These are phyloP conservation scores for Penicillium roqueforti DNA, from an alignment of 495 filamentous ascomycete genomes.

Conservation along the genomic window DNA sequence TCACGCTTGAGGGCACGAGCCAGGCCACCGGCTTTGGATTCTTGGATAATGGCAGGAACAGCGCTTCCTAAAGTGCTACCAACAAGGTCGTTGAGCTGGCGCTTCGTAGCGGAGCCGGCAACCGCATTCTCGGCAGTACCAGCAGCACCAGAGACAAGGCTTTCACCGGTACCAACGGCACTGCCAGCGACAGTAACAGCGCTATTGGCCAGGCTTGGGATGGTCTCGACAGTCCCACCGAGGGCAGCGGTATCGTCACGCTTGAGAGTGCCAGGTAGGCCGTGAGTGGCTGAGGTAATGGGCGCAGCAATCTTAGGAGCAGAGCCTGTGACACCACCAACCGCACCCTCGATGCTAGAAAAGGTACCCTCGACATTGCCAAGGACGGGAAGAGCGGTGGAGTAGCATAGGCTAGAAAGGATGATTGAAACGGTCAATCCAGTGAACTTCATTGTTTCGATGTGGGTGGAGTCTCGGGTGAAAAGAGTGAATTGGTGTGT, in stretches of 20 bases:
- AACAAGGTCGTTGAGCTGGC: neutral
- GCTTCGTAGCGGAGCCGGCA: neutral
- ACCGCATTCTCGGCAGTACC: conserved; percentile 14
- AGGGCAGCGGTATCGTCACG: neutral
- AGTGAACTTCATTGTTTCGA: conserved; percentile 41
- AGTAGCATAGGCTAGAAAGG: conserved; percentile 16
- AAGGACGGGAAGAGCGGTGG: conserved; percentile 18
- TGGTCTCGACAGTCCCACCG: conserved; percentile 1
- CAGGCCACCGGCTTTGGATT: neutral
- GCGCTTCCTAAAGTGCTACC: neutral
- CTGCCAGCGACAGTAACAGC: conserved; percentile 13
- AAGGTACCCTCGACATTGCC: neutral
- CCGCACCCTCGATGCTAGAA: conserved; percentile 1
- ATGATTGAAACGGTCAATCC: conserved; percentile 33
- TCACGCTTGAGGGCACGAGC: neutral
- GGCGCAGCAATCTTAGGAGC: conserved; percentile 1
- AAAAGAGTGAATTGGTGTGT: conserved; percentile 22
- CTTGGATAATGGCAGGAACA: neutral
- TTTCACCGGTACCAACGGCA: conserved; percentile 21
- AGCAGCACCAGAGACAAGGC: conserved; percentile 10
- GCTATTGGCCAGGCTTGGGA: conserved; percentile 17
- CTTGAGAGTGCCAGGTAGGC: neutral
- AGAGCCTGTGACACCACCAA: conserved; percentile 4
- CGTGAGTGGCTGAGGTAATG: neutral
- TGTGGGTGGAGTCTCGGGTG: conserved; percentile 6